phyloP scores from a whole-genome alignment of 2,329 filamentous ascomycete genomes.

The Exophiala spinifera region DNA sequence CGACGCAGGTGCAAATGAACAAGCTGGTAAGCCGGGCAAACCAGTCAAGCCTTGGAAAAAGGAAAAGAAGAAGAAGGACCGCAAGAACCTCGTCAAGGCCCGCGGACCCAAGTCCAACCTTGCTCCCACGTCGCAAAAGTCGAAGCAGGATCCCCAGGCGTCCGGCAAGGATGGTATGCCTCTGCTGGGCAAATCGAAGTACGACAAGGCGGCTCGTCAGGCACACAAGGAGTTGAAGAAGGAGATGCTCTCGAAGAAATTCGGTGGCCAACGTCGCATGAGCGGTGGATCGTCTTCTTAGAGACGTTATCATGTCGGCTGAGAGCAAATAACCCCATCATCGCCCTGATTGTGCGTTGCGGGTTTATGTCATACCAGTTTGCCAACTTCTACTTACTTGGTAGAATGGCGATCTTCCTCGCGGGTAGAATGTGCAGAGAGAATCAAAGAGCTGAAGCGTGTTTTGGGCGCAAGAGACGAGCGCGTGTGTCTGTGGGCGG shows the following conservation, averaged over 20 bases:
- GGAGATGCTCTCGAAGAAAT: constrained; percentile 6
- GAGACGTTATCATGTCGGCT: background rate
- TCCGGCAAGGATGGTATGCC: constrained; percentile 15
- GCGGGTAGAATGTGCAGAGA: too few relatives aligned
- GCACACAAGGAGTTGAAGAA: constrained; percentile 19
- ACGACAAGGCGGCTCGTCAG: constrained; percentile 17
- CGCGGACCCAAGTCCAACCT: constrained; percentile 19
- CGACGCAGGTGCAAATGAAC: background rate
- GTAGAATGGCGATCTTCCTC: too few relatives aligned
- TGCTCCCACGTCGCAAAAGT: constrained; percentile 7
- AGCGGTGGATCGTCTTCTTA: background rate
- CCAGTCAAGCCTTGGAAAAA: constrained; percentile 11
- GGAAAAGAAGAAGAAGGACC: constrained; percentile 20
- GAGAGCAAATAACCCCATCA: too few relatives aligned
- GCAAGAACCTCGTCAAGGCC: constrained; percentile 23
- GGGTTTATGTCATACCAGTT: too few relatives aligned
- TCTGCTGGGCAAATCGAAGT: constrained; percentile 19
- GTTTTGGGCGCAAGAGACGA: too few relatives aligned
- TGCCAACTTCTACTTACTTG: too few relatives aligned
- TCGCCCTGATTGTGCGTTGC: too few relatives aligned
- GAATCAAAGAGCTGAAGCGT: too few relatives aligned
- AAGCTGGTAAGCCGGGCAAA: background rate
- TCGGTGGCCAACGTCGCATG: background rate
- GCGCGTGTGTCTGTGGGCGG: too few relatives aligned
- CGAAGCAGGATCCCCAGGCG: constrained; percentile 11